These are phyloP conservation scores for Corymbia calophylla DNA, from an alignment of 441 rosid species.

Conservation along the genomic window DNA sequence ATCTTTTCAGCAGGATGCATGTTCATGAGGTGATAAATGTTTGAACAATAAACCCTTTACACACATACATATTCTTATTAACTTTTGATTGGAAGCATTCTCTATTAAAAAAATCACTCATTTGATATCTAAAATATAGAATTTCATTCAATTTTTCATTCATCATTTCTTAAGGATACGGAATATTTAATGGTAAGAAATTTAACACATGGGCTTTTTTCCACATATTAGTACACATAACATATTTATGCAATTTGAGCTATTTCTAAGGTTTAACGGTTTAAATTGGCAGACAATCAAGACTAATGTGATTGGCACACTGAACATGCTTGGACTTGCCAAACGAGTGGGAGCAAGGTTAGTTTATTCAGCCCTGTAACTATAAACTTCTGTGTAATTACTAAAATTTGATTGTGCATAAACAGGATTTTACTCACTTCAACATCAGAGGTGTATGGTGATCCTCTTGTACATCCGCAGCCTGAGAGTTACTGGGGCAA, in stretches of 20 bases:
- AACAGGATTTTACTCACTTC: slow-evolving; percentile 15
- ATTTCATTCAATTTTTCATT: not conserved
- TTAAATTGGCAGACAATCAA: slow-evolving; percentile 58
- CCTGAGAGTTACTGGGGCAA: slow-evolving; percentile 18
- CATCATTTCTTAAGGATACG: not conserved
- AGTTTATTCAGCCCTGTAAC: not conserved
- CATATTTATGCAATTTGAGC: not conserved
- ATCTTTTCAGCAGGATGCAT: not conserved
- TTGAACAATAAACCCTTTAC: not conserved
- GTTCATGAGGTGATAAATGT: not conserved
- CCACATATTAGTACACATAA: not conserved
- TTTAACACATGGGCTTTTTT: not conserved
- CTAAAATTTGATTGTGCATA: not conserved
- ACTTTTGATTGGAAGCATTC: not conserved
- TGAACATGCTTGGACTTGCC: slow-evolving; percentile 97
- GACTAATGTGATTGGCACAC: slow-evolving; percentile 91
- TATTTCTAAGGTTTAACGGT: not conserved
- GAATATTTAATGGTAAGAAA: not conserved
- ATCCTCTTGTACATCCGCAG: slow-evolving; percentile 14
- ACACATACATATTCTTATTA: not conserved
- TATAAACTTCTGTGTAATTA: not conserved
- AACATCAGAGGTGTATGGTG: slow-evolving; percentile 16
- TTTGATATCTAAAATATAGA: not conserved
- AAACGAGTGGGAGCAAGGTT: slow-evolving; percentile 95
- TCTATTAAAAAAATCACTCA: not conserved